phyloP scores from a whole-genome alignment of 345 rosid genomes.

The Aethionema arabicum region DNA sequence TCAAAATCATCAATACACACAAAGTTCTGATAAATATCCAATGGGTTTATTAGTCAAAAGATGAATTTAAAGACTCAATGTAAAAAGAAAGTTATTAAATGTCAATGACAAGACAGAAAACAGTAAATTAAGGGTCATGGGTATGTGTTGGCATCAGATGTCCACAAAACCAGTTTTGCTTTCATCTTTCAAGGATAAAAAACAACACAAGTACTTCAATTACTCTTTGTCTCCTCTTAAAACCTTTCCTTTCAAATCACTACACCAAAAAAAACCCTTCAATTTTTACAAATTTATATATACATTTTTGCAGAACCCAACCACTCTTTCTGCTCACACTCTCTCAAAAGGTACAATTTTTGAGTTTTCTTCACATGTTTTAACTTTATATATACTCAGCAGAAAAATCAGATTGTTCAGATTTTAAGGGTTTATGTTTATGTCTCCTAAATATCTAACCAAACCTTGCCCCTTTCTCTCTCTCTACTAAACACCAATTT shows the following conservation, averaged over 20 bases:
- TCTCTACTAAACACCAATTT: neutral
- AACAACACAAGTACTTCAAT: slow-evolving; percentile 37
- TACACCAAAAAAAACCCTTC: neutral
- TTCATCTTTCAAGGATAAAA: slow-evolving; percentile 33
- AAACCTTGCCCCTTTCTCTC: neutral
- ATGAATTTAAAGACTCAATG: slow-evolving; percentile 17
- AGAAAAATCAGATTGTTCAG: slow-evolving; percentile 32
- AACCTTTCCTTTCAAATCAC: slow-evolving; percentile 31
- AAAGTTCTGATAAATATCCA: slow-evolving; percentile 14
- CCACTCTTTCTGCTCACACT: slow-evolving; percentile 28
- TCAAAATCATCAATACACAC: slow-evolving; percentile 30
- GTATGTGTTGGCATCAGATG: slow-evolving; percentile 7
- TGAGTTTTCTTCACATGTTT: slow-evolving; percentile 36
- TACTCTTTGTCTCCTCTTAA: slow-evolving; percentile 32
- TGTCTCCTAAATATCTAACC: neutral
- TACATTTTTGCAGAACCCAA: slow-evolving; percentile 18
- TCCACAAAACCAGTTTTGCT: slow-evolving; percentile 16
- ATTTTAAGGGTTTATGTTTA: slow-evolving; percentile 12
- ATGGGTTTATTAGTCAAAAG: slow-evolving; percentile 19
- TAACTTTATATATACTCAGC: slow-evolving; percentile 22
- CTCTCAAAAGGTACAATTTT: slow-evolving; percentile 31
- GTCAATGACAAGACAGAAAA: slow-evolving; percentile 25
- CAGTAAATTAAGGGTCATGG: slow-evolving; percentile 26
- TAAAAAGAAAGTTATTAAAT: slow-evolving; percentile 17
- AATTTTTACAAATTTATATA: neutral